Conservation (phyloP, 2,329 filamentous ascomycete species). For the Trichoderma atrobrunneum region DNA sequence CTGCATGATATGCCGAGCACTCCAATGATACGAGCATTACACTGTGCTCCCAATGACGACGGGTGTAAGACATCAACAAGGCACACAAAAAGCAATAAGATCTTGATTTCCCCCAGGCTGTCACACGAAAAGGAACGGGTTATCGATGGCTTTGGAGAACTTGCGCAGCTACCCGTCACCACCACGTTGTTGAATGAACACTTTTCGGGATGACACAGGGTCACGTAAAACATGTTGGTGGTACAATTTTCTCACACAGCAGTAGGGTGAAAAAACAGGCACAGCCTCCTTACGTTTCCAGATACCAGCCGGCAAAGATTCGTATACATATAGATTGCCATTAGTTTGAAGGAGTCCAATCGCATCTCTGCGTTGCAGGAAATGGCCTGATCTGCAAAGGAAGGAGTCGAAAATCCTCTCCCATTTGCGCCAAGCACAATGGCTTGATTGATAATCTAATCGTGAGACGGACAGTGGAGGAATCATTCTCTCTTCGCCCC, state of each 20-base stretch:
- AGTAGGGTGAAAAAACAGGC: background rate
- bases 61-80: background rate
- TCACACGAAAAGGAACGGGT: background rate
- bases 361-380: background rate
- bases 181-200: slow-evolving; percentile 15
- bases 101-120: slow-evolving; percentile 9
- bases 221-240: background rate
- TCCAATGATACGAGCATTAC: slow-evolving; percentile 10
- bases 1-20: background rate
- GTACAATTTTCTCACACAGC: background rate
- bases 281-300: background rate
- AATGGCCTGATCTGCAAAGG: background rate
- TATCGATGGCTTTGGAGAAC: background rate
- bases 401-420: background rate
- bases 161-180: slow-evolving; percentile 4
- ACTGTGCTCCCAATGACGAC: slow-evolving; percentile 5
- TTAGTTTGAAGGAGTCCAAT: background rate
- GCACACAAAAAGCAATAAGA: slow-evolving; percentile 7
- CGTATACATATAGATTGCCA: background rate
- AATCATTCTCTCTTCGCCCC: background rate
- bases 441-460: background rate
- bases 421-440: background rate
- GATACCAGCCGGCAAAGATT: background rate
- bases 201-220: slow-evolving; percentile 1
- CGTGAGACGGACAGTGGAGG: background rate